These are phyloP conservation scores for Ogataea polymorpha DNA, from an alignment of 805 yeast genomes.

Conservation along the genomic window DNA sequence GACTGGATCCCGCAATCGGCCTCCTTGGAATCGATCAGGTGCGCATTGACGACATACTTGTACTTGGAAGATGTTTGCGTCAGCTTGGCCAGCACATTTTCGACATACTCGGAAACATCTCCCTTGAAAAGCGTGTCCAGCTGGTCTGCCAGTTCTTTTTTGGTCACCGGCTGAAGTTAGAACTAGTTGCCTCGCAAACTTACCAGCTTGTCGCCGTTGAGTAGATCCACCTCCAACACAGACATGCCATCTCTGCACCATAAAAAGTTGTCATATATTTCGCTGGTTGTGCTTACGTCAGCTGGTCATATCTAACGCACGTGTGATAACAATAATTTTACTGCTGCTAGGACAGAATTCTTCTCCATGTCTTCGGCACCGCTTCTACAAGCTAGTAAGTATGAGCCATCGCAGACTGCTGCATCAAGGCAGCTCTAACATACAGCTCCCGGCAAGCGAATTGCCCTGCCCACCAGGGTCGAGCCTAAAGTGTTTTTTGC, in stretches of 20 bases:
- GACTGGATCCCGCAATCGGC: conserved; percentile 33
- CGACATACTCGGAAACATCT: conserved; percentile 3
- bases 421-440: conserved; percentile 5
- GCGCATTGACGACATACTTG: conserved; percentile 51
- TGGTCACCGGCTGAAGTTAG: conserved; percentile 21
- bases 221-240: conserved; percentile 1
- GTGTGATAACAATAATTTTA: conserved; percentile 12
- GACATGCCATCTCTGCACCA: conserved; percentile 11
- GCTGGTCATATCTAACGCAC: conserved; percentile 4
- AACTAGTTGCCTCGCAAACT: neutral
- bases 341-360: conserved; percentile 5
- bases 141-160: conserved; percentile 15
- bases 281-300: neutral
- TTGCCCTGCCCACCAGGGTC: conserved; percentile 95
- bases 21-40: conserved; percentile 31
- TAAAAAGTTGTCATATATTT: neutral
- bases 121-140: conserved; percentile 6
- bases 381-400: conserved; percentile 62
- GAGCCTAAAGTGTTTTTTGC: conserved; percentile 99
- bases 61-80: conserved; percentile 48
- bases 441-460: conserved; percentile 64
- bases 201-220: conserved; percentile 19
- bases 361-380: conserved; percentile 69
- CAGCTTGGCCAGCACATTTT: conserved; percentile 23
- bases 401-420: neutral